Evolutionary conservation across 768 basidiomycete species (phyloP).

Genomic region (Lactifluus subvellereus): DNA sequence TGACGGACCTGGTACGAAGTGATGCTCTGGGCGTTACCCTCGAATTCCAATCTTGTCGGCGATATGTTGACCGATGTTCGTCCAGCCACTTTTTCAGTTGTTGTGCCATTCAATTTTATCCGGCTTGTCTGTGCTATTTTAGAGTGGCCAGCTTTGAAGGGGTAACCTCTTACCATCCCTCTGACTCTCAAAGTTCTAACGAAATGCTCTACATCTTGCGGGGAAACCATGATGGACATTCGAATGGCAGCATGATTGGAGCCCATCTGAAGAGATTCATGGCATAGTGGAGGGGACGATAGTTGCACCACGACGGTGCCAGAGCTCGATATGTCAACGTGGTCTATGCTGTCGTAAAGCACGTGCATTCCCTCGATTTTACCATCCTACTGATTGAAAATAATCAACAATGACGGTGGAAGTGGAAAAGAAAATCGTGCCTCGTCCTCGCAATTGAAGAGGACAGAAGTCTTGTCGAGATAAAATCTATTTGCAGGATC

Average conservation of each 20-base stretch:
- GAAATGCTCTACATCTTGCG: slow-evolving; percentile 7
- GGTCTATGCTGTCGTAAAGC: slow-evolving; percentile 5
- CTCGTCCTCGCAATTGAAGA: slow-evolving; percentile 22
- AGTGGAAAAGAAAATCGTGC: background rate
- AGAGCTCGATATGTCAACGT: slow-evolving; percentile 12
- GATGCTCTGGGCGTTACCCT: background rate
- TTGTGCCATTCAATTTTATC: slow-evolving; percentile 15
- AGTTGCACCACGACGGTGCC: slow-evolving; percentile 4
- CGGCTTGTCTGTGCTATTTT: background rate
- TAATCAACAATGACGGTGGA: background rate
- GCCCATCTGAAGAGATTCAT: slow-evolving; percentile 7
- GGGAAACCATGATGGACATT: slow-evolving; percentile 7
- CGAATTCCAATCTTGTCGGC: slow-evolving; percentile 23
- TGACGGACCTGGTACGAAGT: slow-evolving; percentile 21
- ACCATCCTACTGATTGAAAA: slow-evolving; percentile 9
- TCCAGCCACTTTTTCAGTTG: background rate
- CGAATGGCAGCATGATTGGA: background rate
- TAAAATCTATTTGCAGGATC: slow-evolving; percentile 18
- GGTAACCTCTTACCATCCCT: slow-evolving; percentile 5
- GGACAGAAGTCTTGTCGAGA: slow-evolving; percentile 18
- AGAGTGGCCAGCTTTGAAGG: background rate
- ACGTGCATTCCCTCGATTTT: slow-evolving; percentile 20
- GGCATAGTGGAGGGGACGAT: slow-evolving; percentile 6
- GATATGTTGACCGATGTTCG: slow-evolving; percentile 17
- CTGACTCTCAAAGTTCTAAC: slow-evolving; percentile 7